Evolutionary conservation across 768 basidiomycete species (phyloP).

Genomic region (Stropharia rugosoannulata): DNA sequence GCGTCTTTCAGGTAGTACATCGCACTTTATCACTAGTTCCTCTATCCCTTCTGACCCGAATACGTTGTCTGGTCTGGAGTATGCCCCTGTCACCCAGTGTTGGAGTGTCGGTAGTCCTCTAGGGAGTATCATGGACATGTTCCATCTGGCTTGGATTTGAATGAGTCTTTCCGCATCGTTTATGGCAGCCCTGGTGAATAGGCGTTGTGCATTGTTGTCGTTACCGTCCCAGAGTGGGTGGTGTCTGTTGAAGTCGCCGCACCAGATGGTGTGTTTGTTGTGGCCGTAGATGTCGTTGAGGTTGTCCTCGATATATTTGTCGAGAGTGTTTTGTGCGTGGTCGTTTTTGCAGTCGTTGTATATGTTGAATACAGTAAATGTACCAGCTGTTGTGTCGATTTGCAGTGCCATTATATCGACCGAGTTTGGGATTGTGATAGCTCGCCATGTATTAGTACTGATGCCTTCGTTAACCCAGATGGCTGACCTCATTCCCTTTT

Average conservation of each 20-base stretch:
- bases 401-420: conserved; percentile 17
- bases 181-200: too few relatives aligned
- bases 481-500: conserved; percentile 5
- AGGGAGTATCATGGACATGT: background rate
- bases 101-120: background rate
- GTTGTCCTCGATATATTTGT: background rate
- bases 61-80: background rate
- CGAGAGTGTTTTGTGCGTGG: background rate
- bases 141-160: background rate
- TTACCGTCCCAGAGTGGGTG: too few relatives aligned
- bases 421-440: conserved; percentile 5
- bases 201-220: too few relatives aligned
- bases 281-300: background rate
- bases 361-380: conserved; percentile 16
- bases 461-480: conserved; percentile 18
- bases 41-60: background rate
- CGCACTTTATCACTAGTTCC: background rate
- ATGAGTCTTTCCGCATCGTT: too few relatives aligned
- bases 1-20: background rate
- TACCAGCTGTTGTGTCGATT: background rate
- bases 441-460: conserved; percentile 15
- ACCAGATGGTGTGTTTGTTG: too few relatives aligned
- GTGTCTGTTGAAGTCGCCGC: too few relatives aligned
- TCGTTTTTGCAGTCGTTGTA: conserved; percentile 13
- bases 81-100: background rate